Conservation (phyloP, 257 asterid genomes). For the Leonotis leonurus region DNA sequence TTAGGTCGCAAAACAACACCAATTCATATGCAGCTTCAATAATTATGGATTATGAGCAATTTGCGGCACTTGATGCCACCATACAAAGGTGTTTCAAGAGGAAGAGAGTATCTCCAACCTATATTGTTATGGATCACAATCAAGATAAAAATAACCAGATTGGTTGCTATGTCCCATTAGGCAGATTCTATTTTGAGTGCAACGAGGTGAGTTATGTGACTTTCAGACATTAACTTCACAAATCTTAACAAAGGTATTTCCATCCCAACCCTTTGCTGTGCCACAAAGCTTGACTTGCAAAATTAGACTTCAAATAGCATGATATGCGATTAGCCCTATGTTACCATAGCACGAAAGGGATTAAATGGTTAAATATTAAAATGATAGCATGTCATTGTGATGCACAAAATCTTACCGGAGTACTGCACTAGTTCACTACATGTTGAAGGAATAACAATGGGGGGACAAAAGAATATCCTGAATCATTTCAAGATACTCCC, state of each 20-base stretch:
- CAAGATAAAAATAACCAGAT: neutral
- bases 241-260: neutral
- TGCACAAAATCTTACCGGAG: neutral
- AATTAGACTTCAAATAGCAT: neutral
- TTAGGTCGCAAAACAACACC: neutral
- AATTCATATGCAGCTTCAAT: neutral
- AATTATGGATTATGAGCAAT: slow-evolving; percentile 1
- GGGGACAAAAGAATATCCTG: neutral
- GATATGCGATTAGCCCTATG: neutral
- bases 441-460: neutral
- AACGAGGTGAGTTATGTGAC: neutral
- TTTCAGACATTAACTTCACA: neutral
- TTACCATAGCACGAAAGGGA: neutral
- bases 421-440: neutral
- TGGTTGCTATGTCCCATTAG: neutral
- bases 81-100: too few species aligned
- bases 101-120: neutral
- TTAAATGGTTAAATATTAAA: neutral
- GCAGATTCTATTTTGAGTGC: neutral
- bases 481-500: neutral
- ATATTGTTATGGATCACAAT: neutral
- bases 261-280: neutral
- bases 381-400: neutral
- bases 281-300: neutral
- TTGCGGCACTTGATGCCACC: neutral